Percentiles rank a stretch among this genome's conserved stretches.
phyloP scores from a whole-genome alignment of 306 rosid genomes.

The Cucurbita argyrosperma region DNA sequence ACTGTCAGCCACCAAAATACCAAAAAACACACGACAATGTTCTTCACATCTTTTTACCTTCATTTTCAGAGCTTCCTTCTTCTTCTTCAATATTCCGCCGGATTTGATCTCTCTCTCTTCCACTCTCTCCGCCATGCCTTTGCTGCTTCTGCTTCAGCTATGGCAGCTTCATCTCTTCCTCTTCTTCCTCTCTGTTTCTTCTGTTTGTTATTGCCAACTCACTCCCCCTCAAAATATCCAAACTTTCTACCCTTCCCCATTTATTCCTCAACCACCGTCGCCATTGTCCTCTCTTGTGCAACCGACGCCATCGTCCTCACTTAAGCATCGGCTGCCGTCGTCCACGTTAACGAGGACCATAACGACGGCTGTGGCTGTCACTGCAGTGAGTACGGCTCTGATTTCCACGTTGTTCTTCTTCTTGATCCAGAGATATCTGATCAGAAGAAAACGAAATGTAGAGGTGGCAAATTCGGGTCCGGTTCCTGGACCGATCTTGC shows the following conservation, averaged over 20 bases:
- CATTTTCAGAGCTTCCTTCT: not conserved
- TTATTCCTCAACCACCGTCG: conserved; percentile 15
- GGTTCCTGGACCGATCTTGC: not conserved
- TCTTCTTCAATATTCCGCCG: not conserved
- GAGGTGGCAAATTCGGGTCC: not conserved
- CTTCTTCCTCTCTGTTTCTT: conserved; percentile 8
- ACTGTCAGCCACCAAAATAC: conserved; percentile 30
- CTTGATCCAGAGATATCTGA: conserved; percentile 15
- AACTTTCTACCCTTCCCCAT: conserved; percentile 34
- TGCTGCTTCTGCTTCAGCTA: conserved; percentile 11
- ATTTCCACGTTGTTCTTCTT: conserved; percentile 39
- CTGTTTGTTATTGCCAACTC: conserved; percentile 20
- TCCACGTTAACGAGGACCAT: conserved; percentile 23
- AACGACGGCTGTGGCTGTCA: conserved; percentile 41
- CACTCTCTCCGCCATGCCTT: not conserved
- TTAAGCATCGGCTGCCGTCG: not conserved
- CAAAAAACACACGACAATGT: conserved; percentile 10
- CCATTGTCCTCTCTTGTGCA: not conserved
- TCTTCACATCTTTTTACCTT: no score
- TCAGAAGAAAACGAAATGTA: conserved; percentile 18
- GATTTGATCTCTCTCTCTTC: not conserved
- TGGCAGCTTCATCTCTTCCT: conserved; percentile 17
- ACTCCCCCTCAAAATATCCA: conserved; percentile 49
- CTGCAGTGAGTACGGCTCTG: conserved; percentile 50
- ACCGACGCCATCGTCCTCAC: not conserved